These are phyloP conservation scores for Pseudozyma flocculosa DNA, from an alignment of 1,284 basidiomycete species.

Conservation along the genomic window DNA sequence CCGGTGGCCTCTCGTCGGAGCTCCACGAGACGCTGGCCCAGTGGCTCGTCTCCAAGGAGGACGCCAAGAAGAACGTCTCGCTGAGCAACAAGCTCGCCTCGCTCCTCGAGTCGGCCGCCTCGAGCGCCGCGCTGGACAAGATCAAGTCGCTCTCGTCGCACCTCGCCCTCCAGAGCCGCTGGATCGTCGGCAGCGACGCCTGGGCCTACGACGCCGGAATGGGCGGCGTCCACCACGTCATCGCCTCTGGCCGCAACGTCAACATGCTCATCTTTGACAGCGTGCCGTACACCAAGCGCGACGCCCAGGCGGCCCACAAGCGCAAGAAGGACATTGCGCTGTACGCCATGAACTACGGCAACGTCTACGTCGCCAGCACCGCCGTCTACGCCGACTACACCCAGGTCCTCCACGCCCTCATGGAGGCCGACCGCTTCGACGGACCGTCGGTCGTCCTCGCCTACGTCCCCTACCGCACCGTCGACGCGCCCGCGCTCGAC, in stretches of 20 bases:
- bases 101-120: conserved; percentile 66
- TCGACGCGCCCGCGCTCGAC: conserved; percentile 74
- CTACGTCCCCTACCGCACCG: conserved; percentile 81
- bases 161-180: conserved; percentile 62
- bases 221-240: conserved; percentile 92
- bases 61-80: conserved; percentile 36
- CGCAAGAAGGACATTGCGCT: conserved; percentile 58
- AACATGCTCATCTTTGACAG: conserved; percentile 96
- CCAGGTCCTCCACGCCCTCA: conserved; percentile 86
- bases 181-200: conserved; percentile 96
- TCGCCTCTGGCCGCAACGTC: conserved; percentile 84
- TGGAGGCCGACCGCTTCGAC: conserved; percentile 85
- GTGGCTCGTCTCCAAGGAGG: conserved; percentile 39
- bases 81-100: conserved; percentile 32
- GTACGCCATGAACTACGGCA: conserved; percentile 98
- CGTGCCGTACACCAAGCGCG: conserved; percentile 75
- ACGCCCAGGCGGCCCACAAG: conserved; percentile 51
- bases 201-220: conserved; percentile 97
- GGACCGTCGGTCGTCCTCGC: conserved; percentile 92
- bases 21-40: conserved; percentile 42
- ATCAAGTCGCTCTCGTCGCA: conserved; percentile 41
- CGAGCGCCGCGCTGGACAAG: conserved; percentile 40
- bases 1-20: conserved; percentile 34
- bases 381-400: conserved; percentile 94
- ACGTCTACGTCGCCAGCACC: conserved; percentile 91